Base-by-base conservation (phyloP, 2,329 filamentous ascomycete species). In the Fusarium sp. region DNA sequence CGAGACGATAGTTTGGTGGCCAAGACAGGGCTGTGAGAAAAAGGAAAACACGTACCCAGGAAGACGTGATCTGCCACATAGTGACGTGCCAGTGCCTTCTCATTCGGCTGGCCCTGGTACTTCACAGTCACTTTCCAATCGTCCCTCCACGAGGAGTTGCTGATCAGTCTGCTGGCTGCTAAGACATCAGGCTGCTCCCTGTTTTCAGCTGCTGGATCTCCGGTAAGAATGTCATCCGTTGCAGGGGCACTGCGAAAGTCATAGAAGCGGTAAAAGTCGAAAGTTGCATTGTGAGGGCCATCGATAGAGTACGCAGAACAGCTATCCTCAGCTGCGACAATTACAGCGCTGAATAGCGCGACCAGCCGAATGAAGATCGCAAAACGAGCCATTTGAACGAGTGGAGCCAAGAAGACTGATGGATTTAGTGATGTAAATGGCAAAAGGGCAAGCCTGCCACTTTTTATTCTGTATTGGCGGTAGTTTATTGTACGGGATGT, bases 21-120 rank as follows among this genome's bases (percentile, higher is more conserved):
- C 43, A n/a, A 26, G 25, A 45, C 10, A 13, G 11, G 16, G 23
- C 18, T 16, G 10, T 26, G 12, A 19, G 18, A 26, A 25, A 28
- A 18, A n/a, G 7, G 3, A 26, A 28, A 16, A 34, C 19, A 43
- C 28, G 2, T 55, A 55, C 52, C 42, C 19, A 46, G 9, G 7
- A 55, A 55, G 16, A 55, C 52, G 13, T 55, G 52, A 14, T 55
- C 52, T 16, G 30, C 28, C 8, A 55, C 42, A 6, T 46, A 55
- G 42, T 55, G 52, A 23, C 52, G 52, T 37, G 52, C 41, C 18
- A 55, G 13, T 2, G 42, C 9, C 21, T 46, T 55, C 28, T 55
- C 30, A 18, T 23, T 55, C 21, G 42, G 18, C n/a, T 44, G 41
- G 4, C 41, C 41, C 1, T 44, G 52, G 26, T 55, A 55, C 25